These are phyloP conservation scores for Pleurotus platypus DNA, from an alignment of 768 basidiomycete species.

Conservation along the genomic window DNA sequence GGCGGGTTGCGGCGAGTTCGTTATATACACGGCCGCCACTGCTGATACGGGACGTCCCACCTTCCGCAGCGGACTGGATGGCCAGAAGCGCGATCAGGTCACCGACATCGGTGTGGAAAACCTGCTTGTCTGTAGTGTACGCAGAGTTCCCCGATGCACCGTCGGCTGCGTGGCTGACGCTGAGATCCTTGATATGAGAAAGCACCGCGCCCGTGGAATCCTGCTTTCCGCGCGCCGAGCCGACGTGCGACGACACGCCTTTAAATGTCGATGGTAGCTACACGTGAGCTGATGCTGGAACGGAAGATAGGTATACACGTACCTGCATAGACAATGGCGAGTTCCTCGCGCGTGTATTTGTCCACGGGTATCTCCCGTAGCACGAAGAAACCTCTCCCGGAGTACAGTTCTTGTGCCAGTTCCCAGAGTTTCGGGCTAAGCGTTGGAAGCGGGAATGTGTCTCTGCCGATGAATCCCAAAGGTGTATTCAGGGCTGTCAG, in stretches of 20 bases:
- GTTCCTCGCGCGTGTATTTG: slow-evolving; percentile 34
- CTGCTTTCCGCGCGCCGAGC: slow-evolving; percentile 39
- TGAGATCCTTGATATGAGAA: slow-evolving; percentile 46
- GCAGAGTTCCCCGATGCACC: slow-evolving; percentile 40
- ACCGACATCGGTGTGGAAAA: slow-evolving; percentile 46
- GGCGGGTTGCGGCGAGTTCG: slow-evolving; percentile 40
- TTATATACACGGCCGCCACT: slow-evolving; percentile 42
- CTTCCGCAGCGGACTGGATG: slow-evolving; percentile 37
- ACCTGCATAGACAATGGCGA: slow-evolving; percentile 43
- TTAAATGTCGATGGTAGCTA: slow-evolving; percentile 21
- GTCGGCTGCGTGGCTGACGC: slow-evolving; percentile 35
- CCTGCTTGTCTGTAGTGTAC: slow-evolving; percentile 47
- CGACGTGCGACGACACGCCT: slow-evolving; percentile 46
- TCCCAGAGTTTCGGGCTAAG: slow-evolving; percentile 29
- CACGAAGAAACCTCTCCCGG: slow-evolving; percentile 46
- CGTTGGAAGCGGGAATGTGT: slow-evolving; percentile 42
- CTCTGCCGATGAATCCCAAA: slow-evolving; percentile 30
- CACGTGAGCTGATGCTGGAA: slow-evolving; percentile 7
- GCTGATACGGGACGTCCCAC: slow-evolving; percentile 42
- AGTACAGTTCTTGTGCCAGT: slow-evolving; percentile 38
- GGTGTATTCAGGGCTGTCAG: slow-evolving; percentile 21
- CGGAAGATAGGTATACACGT: slow-evolving; percentile 15
- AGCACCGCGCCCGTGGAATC: slow-evolving; percentile 40
- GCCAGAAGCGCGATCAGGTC: slow-evolving; percentile 43
- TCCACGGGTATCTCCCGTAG: slow-evolving; percentile 42